These are phyloP conservation scores for Coemansia sp. DNA, from an alignment of 192 early-diverging fungal genomes.

Conservation along the genomic window DNA sequence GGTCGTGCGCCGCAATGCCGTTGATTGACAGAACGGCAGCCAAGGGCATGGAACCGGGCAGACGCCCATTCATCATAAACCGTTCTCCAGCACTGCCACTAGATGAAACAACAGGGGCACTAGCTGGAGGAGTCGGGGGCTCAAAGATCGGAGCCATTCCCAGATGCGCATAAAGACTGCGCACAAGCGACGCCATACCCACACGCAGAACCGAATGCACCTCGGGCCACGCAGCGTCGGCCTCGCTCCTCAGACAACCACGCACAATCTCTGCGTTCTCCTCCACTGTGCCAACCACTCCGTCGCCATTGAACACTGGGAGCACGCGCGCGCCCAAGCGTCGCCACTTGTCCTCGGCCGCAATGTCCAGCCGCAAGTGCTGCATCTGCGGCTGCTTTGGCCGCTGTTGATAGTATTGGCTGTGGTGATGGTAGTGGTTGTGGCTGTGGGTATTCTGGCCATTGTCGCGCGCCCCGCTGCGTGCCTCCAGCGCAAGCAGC, in stretches of 20 bases:
- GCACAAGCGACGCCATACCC: conserved; percentile 46
- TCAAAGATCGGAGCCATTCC: conserved; percentile 40
- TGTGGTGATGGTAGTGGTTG: not conserved
- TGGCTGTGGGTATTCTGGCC: conserved; percentile 13
- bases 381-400: conserved; percentile 4
- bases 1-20: conserved; percentile 23
- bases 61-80: no score
- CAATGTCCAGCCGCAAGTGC: conserved; percentile 9
- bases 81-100: no score
- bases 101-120: no score
- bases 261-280: conserved; percentile 77
- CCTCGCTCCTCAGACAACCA: conserved; percentile 28
- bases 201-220: conserved; percentile 35
- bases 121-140: not conserved
- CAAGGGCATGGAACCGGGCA: conserved; percentile 8
- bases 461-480: conserved; percentile 40
- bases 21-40: conserved; percentile 52
- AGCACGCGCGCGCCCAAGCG: conserved; percentile 70
- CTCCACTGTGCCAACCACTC: conserved; percentile 78
- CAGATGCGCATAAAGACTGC: conserved; percentile 25
- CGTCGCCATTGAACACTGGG: conserved; percentile 86
- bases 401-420: not conserved
- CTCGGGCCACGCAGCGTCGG: conserved; percentile 34
- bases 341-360: conserved; percentile 70
- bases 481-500: conserved; percentile 56